Base-by-base conservation (phyloP, 192 early-diverging fungal species). In the Coemansia sp. region DNA sequence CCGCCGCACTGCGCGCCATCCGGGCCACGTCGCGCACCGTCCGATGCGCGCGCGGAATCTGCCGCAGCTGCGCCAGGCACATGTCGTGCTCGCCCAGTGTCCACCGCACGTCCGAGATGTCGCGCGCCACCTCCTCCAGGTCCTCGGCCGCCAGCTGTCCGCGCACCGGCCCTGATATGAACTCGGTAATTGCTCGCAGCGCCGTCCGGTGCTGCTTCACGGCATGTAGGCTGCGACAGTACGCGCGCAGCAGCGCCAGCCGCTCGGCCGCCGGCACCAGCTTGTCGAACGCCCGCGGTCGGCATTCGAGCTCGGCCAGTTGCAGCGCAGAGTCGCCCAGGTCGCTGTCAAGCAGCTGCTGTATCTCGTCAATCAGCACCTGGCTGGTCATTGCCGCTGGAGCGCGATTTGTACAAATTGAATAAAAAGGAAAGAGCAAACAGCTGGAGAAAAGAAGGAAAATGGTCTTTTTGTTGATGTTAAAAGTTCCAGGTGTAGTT, bases 61-160 rank as follows among this genome's bases (percentile, higher is more conserved):
- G 67, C 9, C 67, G 66, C 35, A 77, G 55, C 44, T 77, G 74
- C 27, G 67, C 67, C 50, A 70, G 34, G 32, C 74, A 77, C 58
- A 70, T 30, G 38, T 77, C 74, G 42, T 50, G 41, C 23, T 77
- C 74, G 20, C 50, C 50, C 32, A 77, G 47, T 32, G 36, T 29
- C 66, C 67, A 77, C 11, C 74, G 66, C 25, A 55, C 30, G 23
- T 48, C 42, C 11, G 74, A 62, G 23, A 77, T 77, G 26, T 60
- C 62, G 10, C 74, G 57, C 2, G 67, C 74, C 22, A 65, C 38
- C 2, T 39, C 55, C 25, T 69, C 72, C 22, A 75, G 39, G 34
- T 67, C 60, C 3, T 44, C 56, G 9, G 57, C 14, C 1, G 31
- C 21, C 3, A 75, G 54, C 15, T 68, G 64, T 1, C 51, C 22